Base-by-base conservation (phyloP, 208 protist species). In the Trypanosoma cruzi region DNA sequence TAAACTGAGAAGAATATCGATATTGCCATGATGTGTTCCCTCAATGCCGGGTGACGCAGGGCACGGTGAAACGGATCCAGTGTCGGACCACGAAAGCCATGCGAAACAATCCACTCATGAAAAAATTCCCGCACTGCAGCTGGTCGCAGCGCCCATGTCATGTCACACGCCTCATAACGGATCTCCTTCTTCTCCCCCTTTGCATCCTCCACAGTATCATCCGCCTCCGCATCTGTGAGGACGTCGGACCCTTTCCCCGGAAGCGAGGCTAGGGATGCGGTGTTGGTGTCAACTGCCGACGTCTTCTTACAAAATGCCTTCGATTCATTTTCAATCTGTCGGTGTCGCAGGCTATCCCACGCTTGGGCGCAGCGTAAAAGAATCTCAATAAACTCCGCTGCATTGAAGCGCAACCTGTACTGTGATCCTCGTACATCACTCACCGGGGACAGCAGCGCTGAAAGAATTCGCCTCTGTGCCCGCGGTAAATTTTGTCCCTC, bases 331-430 rank as follows among this genome's bases (percentile, higher is more conserved):
- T 49, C 48, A 59, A 79, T 57, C 63, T 71, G 62, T 6, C n/a
- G 70, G n/a, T 71, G 62, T 7, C n/a, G 66, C 29, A 82, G 61
- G 18, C 75, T 78, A 70, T 89, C 81, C 88, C 88, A 94, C 62
- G 66, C 73, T 40, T 89, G 85, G 7, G 85, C 88, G 28, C 86
- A 84, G 10, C 85, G 85, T 0, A 94, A 71, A 5, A 94, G 31
- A 13, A 84, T 73, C 64, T 94, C 86, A 18, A 83, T 68, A 50
- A 94, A 94, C 75, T 89, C 83, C 5, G 80, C 49, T 34, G 79
- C 68, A 64, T 76, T 78, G 59, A 94, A 64, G 58, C 79, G 88
- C 48, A 89, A 58, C 20, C 81, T 81, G 7, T 80, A 84, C 40
- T 80, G 68, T 53, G 88, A 73, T 42, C 60, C 13, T 36, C 80